phyloP scores from a whole-genome alignment of 257 asterid genomes.

The Echium plantagineum region DNA sequence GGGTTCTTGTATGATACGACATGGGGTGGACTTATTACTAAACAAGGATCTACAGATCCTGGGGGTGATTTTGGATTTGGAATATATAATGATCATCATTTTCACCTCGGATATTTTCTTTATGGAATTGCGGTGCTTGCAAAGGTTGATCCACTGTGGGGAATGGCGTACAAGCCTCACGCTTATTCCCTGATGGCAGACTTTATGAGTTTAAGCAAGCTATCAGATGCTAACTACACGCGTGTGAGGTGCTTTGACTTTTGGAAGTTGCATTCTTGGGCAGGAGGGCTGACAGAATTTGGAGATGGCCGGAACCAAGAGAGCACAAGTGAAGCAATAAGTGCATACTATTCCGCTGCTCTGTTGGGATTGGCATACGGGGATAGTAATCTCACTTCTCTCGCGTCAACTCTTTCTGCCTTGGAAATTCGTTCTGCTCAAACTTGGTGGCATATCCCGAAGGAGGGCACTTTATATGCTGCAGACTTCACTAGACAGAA shows the following conservation, averaged over 20 bases:
- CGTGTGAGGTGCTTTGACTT: no score
- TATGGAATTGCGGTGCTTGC: slow-evolving; percentile 88
- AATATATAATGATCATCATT: no score
- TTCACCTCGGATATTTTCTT: slow-evolving; percentile 73
- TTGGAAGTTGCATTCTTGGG: slow-evolving; percentile 97
- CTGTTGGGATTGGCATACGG: slow-evolving; percentile 87
- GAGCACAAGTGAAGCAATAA: slow-evolving; percentile 92
- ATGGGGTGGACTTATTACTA: no score
- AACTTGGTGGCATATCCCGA: no score
- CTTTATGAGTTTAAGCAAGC: slow-evolving; percentile 58
- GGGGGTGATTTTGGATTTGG: no score
- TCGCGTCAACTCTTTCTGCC: slow-evolving; percentile 65
- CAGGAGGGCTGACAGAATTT: slow-evolving; percentile 84
- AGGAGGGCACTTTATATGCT: no score
- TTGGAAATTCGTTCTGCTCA: slow-evolving; percentile 70
- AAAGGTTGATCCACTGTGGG: slow-evolving; percentile 79
- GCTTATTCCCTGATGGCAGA: slow-evolving; percentile 90
- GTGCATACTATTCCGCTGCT: slow-evolving; percentile 89
- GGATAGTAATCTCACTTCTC: slow-evolving; percentile 63
- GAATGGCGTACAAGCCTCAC: slow-evolving; percentile 55
- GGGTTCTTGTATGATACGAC: slow-evolving; percentile 75
- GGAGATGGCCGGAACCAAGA: slow-evolving; percentile 91
- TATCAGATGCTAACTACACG: slow-evolving; percentile 39
- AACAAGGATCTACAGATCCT: no score
- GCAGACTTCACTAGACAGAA: no score